Evolutionary conservation across 768 basidiomycete genomes (phyloP).

Genomic region (Tulasnella sp.): DNA sequence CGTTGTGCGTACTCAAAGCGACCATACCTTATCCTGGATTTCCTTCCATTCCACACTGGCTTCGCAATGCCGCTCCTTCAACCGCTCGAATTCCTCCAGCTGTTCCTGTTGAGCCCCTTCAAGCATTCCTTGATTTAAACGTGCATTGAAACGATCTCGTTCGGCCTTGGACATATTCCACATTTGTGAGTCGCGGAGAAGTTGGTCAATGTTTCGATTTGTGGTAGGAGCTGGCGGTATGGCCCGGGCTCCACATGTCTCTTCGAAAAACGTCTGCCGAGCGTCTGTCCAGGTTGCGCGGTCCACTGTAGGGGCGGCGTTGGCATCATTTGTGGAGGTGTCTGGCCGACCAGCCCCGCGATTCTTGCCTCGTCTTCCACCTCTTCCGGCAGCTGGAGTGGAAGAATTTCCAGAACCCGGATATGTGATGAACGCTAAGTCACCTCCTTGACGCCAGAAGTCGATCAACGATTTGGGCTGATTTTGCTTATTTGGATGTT

Average conservation of each 20-base stretch:
- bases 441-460: slow-evolving; percentile 4
- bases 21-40: slow-evolving; percentile 50
- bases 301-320: not conserved
- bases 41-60: slow-evolving; percentile 35
- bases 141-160: slow-evolving; percentile 37
- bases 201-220: slow-evolving; percentile 36
- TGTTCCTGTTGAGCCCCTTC: slow-evolving; percentile 29
- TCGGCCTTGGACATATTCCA: slow-evolving; percentile 52
- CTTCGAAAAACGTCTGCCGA: not conserved
- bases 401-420: too few species aligned
- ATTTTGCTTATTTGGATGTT: not conserved
- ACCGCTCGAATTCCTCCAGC: slow-evolving; percentile 38
- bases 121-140: slow-evolving; percentile 44
- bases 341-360: not conserved
- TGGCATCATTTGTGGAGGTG: not conserved
- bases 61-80: slow-evolving; percentile 39
- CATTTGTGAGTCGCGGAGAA: slow-evolving; percentile 32
- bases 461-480: not conserved
- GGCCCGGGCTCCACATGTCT: slow-evolving; percentile 20
- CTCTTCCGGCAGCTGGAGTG: not conserved
- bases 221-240: slow-evolving; percentile 35
- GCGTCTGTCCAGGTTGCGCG: not conserved
- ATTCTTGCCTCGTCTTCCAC: not conserved
- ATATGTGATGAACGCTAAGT: slow-evolving; percentile 1
- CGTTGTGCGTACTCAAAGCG: slow-evolving; percentile 34